A percentile compares a stretch with the other conserved stretches of the same genome.
These are phyloP conservation scores for Epichloe baconii DNA, from an alignment of 2,329 filamentous ascomycete species.

Conservation along the genomic window DNA sequence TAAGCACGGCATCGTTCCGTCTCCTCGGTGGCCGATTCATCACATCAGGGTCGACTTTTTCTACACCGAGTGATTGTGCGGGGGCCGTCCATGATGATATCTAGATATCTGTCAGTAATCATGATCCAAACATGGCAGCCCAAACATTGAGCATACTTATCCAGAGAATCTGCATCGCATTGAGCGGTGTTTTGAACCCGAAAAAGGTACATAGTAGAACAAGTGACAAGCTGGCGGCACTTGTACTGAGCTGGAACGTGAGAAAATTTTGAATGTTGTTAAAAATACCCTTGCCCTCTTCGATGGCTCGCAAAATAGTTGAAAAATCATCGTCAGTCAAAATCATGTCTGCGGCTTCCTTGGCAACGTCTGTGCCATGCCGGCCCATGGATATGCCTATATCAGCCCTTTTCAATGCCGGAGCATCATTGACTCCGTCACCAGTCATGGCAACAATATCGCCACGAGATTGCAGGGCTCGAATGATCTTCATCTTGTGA, in stretches of 20 bases:
- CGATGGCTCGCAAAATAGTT: conserved; percentile 86
- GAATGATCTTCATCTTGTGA: conserved; percentile 95
- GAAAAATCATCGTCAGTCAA: conserved; percentile 81
- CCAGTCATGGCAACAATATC: conserved; percentile 99
- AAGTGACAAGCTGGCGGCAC: conserved; percentile 79
- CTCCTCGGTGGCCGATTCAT: conserved; percentile 81
- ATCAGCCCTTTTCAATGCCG: conserved; percentile 90
- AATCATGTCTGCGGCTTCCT: conserved; percentile 92
- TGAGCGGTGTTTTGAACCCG: conserved; percentile 88
- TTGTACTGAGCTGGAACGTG: conserved; percentile 95
- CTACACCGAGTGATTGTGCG: conserved; percentile 91
- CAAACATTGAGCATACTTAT: conserved; percentile 53
- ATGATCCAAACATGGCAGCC: not conserved
- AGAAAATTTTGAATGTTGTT: conserved; percentile 99
- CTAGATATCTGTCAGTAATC: conserved; percentile 30
- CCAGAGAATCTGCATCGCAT: conserved; percentile 99
- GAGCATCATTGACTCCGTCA: conserved; percentile 95
- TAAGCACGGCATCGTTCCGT: conserved; percentile 84
- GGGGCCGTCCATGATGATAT: conserved; percentile 99
- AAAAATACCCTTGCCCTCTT: conserved; percentile 98
- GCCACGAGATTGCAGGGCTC: conserved; percentile 77
- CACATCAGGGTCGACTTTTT: conserved; percentile 84
- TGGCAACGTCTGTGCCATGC: conserved; percentile 91
- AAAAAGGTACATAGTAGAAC: conserved; percentile 87
- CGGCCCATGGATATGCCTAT: conserved; percentile 97